phyloP scores from a whole-genome alignment of 306 rosid species.

The Prunus mume region DNA sequence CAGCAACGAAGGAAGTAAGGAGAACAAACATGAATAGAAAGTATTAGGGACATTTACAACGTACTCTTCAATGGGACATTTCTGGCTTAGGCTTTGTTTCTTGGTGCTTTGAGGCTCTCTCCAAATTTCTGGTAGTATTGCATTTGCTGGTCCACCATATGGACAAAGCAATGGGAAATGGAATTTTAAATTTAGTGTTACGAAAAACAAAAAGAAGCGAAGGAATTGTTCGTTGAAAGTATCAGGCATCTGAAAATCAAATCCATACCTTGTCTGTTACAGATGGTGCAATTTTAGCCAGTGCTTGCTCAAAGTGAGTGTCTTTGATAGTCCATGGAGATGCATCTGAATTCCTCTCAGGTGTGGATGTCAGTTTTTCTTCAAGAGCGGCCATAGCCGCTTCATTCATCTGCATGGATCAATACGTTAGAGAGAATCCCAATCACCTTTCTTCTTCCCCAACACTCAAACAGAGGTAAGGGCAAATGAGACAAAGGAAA shows the following conservation, averaged over 20 bases:
- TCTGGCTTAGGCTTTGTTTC: not conserved
- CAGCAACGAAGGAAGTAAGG: conserved; percentile 48
- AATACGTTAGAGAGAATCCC: not conserved
- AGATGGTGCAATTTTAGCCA: conserved; percentile 11
- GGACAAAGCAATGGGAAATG: not conserved
- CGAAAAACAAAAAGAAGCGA: not conserved
- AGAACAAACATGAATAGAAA: conserved; percentile 50
- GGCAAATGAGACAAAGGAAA: not conserved
- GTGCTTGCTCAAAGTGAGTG: conserved; percentile 14
- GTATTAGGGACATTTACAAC: not conserved
- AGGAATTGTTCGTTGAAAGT: not conserved
- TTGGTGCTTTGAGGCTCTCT: not conserved
- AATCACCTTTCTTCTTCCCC: not conserved
- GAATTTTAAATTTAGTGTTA: not conserved
- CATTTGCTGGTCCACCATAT: conserved; percentile 3
- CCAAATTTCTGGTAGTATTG: conserved; percentile 12
- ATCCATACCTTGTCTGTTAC: conserved; percentile 7
- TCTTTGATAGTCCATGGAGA: conserved; percentile 3
- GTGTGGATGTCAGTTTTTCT: conserved; percentile 9
- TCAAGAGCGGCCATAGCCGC: conserved; percentile 47
- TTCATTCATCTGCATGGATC: conserved; percentile 42
- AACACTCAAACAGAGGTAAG: not conserved
- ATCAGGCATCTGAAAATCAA: not conserved
- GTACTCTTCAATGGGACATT: not conserved
- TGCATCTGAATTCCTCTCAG: not conserved